phyloP scores from a whole-genome alignment of 495 filamentous ascomycete genomes.

The Hypoxylon crocopeplum region DNA sequence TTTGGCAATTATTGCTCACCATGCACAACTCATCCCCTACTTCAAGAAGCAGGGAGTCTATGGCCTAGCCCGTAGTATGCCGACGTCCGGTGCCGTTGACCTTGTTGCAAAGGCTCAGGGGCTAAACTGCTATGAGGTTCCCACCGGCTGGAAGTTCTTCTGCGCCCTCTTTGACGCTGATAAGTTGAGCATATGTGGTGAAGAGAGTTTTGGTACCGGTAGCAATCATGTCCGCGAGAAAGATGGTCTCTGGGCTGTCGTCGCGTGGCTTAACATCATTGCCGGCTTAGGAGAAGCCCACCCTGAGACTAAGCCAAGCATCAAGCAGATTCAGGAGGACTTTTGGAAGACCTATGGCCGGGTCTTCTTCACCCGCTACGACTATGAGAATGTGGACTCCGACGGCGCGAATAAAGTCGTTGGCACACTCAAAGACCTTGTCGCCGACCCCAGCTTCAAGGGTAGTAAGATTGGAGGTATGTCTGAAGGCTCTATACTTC shows the following conservation, averaged over 20 bases:
- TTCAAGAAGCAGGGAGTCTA: conserved; percentile 97
- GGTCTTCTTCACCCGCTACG: conserved; percentile 98
- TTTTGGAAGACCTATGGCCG: conserved; percentile 98
- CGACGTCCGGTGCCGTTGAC: conserved; percentile 93
- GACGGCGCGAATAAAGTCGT: conserved; percentile 90
- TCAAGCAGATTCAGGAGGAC: conserved; percentile 91
- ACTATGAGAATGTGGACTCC: conserved; percentile 93
- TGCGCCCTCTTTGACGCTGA: conserved; percentile 96
- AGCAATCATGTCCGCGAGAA: conserved; percentile 99
- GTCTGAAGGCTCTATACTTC: conserved; percentile 19
- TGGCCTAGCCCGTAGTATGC: conserved; percentile 95
- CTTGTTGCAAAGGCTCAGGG: conserved; percentile 94
- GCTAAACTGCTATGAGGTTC: conserved; percentile 92
- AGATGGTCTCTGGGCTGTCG: conserved; percentile 95
- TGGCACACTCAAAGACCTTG: conserved; percentile 73
- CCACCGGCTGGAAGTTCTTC: conserved; percentile 99
- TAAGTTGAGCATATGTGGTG: conserved; percentile 98
- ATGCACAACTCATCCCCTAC: conserved; percentile 93
- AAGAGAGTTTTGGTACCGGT: conserved; percentile 98
- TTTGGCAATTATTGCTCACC: conserved; percentile 96
- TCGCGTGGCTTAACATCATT: conserved; percentile 98
- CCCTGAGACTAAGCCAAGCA: conserved; percentile 78
- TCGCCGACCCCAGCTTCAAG: conserved; percentile 72
- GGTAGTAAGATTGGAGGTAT: conserved; percentile 78
- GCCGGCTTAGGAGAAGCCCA: conserved; percentile 88